Percentiles rank a stretch among this genome's conserved stretches.
phyloP scores from a whole-genome alignment of 75 land plant genomes.

The Chamaecyparis obtusa region DNA sequence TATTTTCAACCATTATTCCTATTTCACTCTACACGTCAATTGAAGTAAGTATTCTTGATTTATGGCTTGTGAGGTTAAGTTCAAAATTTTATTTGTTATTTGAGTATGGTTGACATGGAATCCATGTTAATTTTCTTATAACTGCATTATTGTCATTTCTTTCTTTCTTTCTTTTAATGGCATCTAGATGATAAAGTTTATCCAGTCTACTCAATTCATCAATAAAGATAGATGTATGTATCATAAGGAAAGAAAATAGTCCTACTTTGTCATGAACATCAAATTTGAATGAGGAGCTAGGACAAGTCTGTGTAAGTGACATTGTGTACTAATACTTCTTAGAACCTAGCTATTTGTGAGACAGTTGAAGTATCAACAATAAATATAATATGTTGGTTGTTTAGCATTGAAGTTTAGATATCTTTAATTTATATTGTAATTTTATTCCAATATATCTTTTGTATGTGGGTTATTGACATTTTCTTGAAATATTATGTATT shows the following conservation, averaged over 20 bases:
- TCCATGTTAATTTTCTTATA: neutral
- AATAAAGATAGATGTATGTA: conserved; percentile 93
- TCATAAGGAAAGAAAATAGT: conserved; percentile 75
- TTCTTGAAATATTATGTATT: no score
- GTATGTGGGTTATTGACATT: no score
- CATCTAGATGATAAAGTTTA: conserved; percentile 93
- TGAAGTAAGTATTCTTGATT: conserved; percentile 59
- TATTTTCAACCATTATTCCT: conserved; percentile 94
- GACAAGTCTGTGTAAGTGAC: conserved; percentile 60
- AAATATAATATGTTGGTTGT: neutral
- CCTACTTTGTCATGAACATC: conserved; percentile 96
- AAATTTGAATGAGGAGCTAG: conserved; percentile 98
- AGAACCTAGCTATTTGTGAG: neutral
- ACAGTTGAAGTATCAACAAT: neutral
- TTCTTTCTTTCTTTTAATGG: neutral
- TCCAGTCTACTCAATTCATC: conserved; percentile 89
- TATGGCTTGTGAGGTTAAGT: neutral
- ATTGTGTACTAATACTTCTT: no score
- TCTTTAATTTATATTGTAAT: no score
- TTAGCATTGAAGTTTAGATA: no score
- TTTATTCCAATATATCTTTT: no score
- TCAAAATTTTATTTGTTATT: neutral
- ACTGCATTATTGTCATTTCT: neutral
- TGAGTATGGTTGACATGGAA: neutral
- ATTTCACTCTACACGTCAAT: conserved; percentile 97